Evolutionary conservation across 2,329 filamentous ascomycete species (phyloP).

Genomic region (Stylonectria norvegica): DNA sequence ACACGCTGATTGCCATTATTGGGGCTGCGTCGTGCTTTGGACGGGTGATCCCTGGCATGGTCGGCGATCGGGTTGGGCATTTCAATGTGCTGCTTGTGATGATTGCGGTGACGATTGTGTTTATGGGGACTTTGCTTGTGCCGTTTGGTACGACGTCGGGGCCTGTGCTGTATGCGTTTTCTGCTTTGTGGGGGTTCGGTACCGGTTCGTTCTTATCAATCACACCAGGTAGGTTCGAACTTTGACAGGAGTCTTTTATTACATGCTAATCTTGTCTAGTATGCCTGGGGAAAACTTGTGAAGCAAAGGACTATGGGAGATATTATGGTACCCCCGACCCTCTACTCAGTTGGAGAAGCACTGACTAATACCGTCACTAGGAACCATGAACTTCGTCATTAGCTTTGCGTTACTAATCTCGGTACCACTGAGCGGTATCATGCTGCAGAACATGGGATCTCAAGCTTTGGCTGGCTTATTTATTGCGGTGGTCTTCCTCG

Average conservation of each 20-base stretch:
- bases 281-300: conserved; percentile 45
- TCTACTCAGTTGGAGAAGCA: background rate
- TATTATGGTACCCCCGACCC: conserved; percentile 31
- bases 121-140: conserved; percentile 42
- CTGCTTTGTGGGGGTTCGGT: conserved; percentile 47
- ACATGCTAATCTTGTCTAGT: conserved; percentile 25
- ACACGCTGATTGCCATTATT: conserved; percentile 42
- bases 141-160: conserved; percentile 41
- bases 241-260: rapidly evolving
- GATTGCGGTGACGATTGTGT: conserved; percentile 33
- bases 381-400: conserved; percentile 45
- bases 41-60: conserved; percentile 40
- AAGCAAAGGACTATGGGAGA: conserved; percentile 44
- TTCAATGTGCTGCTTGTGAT: conserved; percentile 37
- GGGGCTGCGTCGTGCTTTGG: conserved; percentile 43
- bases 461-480: conserved; percentile 44
- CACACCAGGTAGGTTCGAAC: conserved; percentile 24
- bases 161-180: conserved; percentile 41
- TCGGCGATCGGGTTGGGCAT: conserved; percentile 41
- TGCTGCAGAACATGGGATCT: conserved; percentile 44
- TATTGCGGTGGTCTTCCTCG: conserved; percentile 38
- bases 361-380: conserved; percentile 24
- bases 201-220: conserved; percentile 47
- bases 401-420: conserved; percentile 44
- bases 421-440: conserved; percentile 43